Evolutionary conservation across 2,329 filamentous ascomycete genomes (phyloP), one percentile per base, ranked within the genome.

Genomic region (Stagonosporopsis tanaceti): DNA sequence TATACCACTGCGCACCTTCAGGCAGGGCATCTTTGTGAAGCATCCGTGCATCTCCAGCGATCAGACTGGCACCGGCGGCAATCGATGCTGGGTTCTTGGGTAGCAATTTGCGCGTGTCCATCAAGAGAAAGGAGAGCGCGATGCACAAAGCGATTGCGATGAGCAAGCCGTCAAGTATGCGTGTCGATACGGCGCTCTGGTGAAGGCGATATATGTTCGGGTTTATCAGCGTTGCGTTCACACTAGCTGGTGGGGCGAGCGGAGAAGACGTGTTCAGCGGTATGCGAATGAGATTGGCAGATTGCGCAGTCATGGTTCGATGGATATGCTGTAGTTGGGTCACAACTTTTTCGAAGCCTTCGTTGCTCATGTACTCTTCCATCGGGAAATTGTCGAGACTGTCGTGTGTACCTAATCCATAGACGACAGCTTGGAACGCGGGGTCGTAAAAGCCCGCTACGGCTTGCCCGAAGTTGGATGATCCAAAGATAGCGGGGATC

Each of bases 11-110:
- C n/a, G 46, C 35, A 12, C 25, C 25, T 20, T 32, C 11, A 2
- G 46, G 46, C 9, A 48, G 27, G 6, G 40, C 25, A 15, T 40
- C 35, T 1, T 17, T 27, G 7, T n/a, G 24, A 6, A 48, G 17
- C 46, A 48, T 48, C 1, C 20, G 24, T n/a, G 35, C 34, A 17
- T 48, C 35, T 2, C 11, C n/a, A 2, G 46, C 34, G 6, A 48
- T 28, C n/a, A 48, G 17, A 48, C 35, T 40, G 9, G 46, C 46
- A 12, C 15, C 35, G 2, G 46, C 46, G 27, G 46, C 46, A 24
- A 48, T 48, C 9, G 46, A 48, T 6, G 46, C 37, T 7, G 46
- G 46, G 17, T 48, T 48, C 27, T 40, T 48, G 2, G 46, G 46
- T 20, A 48, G 25, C 2, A 40, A n/a, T 9, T 48, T 40, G 35